Evolutionary conservation across 805 yeast species (phyloP).

Genomic region (Saccharomycopsis babjevae): DNA sequence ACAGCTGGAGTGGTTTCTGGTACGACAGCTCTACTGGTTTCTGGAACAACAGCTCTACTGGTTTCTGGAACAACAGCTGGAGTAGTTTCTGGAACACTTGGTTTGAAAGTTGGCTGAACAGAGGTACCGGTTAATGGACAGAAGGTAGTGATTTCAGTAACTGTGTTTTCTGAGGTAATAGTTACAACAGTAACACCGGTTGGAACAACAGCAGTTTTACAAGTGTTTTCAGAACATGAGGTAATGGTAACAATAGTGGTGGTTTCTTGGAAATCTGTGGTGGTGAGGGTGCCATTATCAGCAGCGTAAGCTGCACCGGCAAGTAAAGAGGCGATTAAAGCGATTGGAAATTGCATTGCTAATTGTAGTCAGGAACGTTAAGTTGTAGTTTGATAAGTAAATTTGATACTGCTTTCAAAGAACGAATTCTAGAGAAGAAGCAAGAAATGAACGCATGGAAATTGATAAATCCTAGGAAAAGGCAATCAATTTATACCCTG

Average conservation of each 20-base stretch:
- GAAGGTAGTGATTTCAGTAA: conserved; percentile 30
- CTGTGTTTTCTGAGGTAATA: conserved; percentile 16
- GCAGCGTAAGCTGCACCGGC: conserved; percentile 19
- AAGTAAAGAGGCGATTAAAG: conserved; percentile 19
- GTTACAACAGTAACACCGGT: conserved; percentile 14
- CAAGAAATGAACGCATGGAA: no score
- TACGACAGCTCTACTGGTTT: background rate
- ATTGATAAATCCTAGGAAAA: no score
- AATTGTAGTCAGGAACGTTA: no score
- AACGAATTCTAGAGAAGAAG: no score
- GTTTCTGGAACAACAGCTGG: background rate
- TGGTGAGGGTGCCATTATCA: conserved; percentile 19
- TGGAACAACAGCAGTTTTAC: conserved; percentile 21
- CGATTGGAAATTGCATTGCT: background rate
- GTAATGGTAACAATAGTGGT: conserved; percentile 27
- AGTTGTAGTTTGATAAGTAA: no score
- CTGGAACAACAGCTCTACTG: background rate
- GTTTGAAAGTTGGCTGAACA: conserved; percentile 6
- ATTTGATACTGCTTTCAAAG: no score
- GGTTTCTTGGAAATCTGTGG: conserved; percentile 17
- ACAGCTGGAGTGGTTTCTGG: background rate
- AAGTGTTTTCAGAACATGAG: conserved; percentile 23
- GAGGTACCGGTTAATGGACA: conserved; percentile 23
- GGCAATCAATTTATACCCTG: no score
- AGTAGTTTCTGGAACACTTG: conserved; percentile 4